Evolutionary conservation across 345 rosid species (phyloP).

Genomic region (Hypericum perforatum): DNA sequence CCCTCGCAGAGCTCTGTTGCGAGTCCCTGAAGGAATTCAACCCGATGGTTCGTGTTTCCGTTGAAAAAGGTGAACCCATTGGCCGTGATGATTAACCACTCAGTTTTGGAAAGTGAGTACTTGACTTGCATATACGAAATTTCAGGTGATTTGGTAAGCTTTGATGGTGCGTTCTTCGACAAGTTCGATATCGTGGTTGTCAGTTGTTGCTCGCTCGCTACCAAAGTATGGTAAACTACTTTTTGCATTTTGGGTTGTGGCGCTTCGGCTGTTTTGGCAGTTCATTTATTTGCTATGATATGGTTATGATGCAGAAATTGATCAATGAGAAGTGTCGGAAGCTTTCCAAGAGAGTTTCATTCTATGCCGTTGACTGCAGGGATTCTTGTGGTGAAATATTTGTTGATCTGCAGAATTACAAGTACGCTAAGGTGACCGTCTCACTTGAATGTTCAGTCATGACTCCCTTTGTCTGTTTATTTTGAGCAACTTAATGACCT

Average conservation of each 20-base stretch:
- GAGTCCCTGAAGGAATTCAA: constrained; percentile 79
- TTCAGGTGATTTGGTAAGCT: constrained; percentile 69
- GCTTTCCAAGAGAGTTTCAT: constrained; percentile 60
- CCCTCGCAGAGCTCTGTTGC: constrained; percentile 77
- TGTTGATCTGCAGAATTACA: constrained; percentile 68
- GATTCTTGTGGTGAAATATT: constrained; percentile 84
- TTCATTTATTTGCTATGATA: not conserved
- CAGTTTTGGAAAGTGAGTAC: too few relatives aligned
- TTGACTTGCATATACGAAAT: not conserved
- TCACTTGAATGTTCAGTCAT: too few relatives aligned
- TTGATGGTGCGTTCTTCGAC: constrained; percentile 42
- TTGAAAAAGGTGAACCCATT: constrained; percentile 46
- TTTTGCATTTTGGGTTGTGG: not conserved
- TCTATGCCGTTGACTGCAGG: constrained; percentile 76
- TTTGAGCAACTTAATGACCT: too few relatives aligned
- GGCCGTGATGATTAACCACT: too few relatives aligned
- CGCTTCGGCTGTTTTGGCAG: not conserved
- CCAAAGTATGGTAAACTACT: constrained; percentile 36
- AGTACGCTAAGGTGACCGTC: constrained; percentile 38
- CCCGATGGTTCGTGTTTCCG: constrained; percentile 84
- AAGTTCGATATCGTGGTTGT: constrained; percentile 70
- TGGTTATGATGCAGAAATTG: constrained; percentile 38
- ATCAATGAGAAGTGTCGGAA: constrained; percentile 72
- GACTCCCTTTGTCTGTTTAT: too few relatives aligned
- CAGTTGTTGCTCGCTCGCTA: constrained; percentile 51